A percentile compares a stretch with the other conserved stretches of the same genome.
These are phyloP conservation scores for Monosporascus cannonballus DNA, from an alignment of 2,329 filamentous ascomycete genomes.

Conservation along the genomic window DNA sequence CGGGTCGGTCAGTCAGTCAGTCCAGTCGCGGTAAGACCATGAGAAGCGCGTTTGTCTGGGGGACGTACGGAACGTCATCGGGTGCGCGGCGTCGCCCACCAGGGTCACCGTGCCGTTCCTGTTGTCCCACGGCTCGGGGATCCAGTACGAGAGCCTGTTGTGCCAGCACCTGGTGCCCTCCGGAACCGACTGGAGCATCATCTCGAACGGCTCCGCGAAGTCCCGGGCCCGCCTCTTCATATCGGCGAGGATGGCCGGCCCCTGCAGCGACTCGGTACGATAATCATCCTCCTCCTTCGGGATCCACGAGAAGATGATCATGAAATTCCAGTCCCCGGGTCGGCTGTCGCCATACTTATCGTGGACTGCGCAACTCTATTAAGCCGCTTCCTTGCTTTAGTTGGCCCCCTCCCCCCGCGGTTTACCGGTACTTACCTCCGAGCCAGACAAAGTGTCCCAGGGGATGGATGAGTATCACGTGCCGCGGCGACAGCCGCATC, in stretches of 20 bases:
- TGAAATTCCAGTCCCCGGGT: not conserved
- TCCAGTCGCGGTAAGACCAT: not conserved
- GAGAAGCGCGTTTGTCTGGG: not conserved
- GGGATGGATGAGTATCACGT: not conserved
- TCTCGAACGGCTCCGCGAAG: not conserved
- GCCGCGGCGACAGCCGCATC: not conserved
- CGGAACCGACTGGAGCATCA: not conserved
- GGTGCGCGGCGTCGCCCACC: not conserved
- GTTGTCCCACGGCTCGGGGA: not conserved
- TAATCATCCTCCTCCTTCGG: not conserved
- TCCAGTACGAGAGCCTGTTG: not conserved
- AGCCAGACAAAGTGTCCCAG: not conserved
- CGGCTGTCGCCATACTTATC: not conserved
- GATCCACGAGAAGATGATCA: not conserved
- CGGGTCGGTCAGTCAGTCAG: not conserved
- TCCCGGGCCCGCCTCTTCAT: not conserved
- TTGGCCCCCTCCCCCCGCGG: not conserved
- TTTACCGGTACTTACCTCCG: not conserved
- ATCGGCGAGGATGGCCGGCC: not conserved
- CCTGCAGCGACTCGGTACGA: not conserved
- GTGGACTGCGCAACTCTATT: not conserved
- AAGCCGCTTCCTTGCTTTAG: not conserved
- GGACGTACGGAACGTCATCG: not conserved
- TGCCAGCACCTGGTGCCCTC: not conserved
- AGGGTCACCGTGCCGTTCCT: not conserved